phyloP scores from a whole-genome alignment of 2,329 filamentous ascomycete species.

The Monilinia laxa region DNA sequence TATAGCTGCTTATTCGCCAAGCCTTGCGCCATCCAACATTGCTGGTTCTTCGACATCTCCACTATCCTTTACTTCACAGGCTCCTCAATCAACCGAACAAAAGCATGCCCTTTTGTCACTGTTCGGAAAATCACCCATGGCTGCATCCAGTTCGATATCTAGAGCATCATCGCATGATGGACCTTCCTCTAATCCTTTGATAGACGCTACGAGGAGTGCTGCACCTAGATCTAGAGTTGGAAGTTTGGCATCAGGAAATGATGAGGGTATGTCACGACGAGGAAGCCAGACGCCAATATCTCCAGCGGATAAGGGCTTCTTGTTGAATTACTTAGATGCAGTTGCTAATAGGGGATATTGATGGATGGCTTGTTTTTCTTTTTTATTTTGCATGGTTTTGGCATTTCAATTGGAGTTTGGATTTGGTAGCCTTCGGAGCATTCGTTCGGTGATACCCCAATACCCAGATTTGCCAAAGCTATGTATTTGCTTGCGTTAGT shows the following conservation, averaged over 20 bases:
- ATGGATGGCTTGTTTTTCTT: background rate
- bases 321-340: constrained; percentile 71
- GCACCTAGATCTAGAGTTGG: constrained; percentile 37
- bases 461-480: constrained; percentile 19
- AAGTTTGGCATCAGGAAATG: constrained; percentile 36
- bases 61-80: constrained; percentile 25
- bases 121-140: constrained; percentile 33
- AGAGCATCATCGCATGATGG: constrained; percentile 22
- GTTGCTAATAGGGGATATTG: constrained; percentile 31
- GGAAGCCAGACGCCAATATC: constrained; percentile 58
- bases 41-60: constrained; percentile 12
- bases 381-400: constrained; percentile 16
- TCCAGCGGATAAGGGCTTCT: constrained; percentile 70
- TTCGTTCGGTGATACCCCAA: constrained; percentile 16
- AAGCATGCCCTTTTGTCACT: constrained; percentile 46
- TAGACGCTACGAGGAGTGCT: constrained; percentile 25
- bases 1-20: constrained; percentile 35
- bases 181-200: constrained; percentile 22
- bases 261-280: constrained; percentile 40
- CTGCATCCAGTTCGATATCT: constrained; percentile 21
- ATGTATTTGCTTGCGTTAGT: constrained; percentile 8
- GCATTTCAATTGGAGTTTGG: constrained; percentile 18
- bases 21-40: constrained; percentile 20
- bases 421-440: constrained; percentile 19
- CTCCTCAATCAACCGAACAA: constrained; percentile 47